These are phyloP conservation scores for Phialocephala subalpina DNA, from an alignment of 2,329 filamentous ascomycete species.

Conservation along the genomic window DNA sequence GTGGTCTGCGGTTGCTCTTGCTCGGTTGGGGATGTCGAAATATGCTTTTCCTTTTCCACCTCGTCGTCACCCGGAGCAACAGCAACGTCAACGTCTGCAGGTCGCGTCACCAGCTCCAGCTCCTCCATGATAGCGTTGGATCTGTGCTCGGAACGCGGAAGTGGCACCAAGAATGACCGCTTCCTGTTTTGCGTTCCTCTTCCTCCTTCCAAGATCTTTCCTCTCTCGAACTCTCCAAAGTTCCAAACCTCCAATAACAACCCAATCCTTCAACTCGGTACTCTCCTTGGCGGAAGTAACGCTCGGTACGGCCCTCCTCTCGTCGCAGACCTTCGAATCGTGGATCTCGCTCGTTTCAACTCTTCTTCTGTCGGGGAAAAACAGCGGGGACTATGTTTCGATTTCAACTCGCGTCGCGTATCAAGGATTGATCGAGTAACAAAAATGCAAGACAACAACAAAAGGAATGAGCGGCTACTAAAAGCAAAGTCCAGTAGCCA, in stretches of 20 bases:
- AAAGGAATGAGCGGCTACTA: not conserved
- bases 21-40: not conserved
- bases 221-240: no score
- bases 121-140: not conserved
- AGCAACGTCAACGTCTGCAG: not conserved
- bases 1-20: not conserved
- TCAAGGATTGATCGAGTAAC: not conserved
- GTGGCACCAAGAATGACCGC: not conserved
- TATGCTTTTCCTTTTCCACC: not conserved
- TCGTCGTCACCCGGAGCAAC: not conserved
- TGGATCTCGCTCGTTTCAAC: conserved; percentile 6
- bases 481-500: not conserved
- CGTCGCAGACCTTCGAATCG: not conserved
- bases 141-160: not conserved
- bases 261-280: not conserved
- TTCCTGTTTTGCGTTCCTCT: not conserved
- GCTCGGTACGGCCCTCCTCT: not conserved
- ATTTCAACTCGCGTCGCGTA: not conserved
- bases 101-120: not conserved
- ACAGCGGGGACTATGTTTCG: conserved; percentile 4
- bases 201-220: not conserved
- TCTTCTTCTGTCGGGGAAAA: no score
- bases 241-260: not conserved
- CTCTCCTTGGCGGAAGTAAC: not conserved
- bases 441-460: not conserved